Base-by-base conservation (phyloP, 768 basidiomycete species). In the Suillus lakei region DNA sequence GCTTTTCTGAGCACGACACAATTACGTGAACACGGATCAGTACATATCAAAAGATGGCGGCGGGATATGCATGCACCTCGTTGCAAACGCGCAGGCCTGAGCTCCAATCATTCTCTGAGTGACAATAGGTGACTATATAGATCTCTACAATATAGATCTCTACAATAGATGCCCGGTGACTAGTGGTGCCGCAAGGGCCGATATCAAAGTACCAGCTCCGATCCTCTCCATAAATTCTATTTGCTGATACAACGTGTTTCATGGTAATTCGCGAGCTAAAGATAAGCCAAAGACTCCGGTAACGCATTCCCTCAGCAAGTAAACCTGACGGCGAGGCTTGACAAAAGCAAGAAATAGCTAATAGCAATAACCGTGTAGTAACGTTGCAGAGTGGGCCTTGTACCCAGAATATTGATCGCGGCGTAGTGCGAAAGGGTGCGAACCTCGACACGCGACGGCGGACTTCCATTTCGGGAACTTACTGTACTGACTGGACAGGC, bases 361-460 rank as follows among this genome's bases (percentile, higher is more conserved):
- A 30, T 21, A 30, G 16, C 4, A 53, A 53, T 30, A 53, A 30
- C 18, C 7, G 32, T n/a, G 51, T 53, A 30, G 18, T 53, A 30
- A 53, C 18, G 30, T 21, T 21, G 53, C 28, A 54, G 53, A 12
- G 6, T 7, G 6, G 21, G 28, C 26, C 39, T 28, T n/a, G 28
- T 16, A 23, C 15, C 18, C 60, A 44, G 23, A n/a, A 44, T 44
- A 18, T 43, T 36, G 7, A 15, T 44, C 48, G 48, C 46, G 46
- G 46, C 46, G 32, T 36, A 41, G 58, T 53, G 36, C 32, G 34
- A 32, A 38, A 43, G 51, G 56, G 50, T 66, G 66, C 62, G 55
- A 72, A 73, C 66, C 71, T 66, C 46, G 34, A 63, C 69, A 62
- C 63, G 64, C 68, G 68, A 74, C 72, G 76, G 73, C 73, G 60